Conservation (phyloP, 73 alveolate genomes). For the Paraurostyla sp. region DNA sequence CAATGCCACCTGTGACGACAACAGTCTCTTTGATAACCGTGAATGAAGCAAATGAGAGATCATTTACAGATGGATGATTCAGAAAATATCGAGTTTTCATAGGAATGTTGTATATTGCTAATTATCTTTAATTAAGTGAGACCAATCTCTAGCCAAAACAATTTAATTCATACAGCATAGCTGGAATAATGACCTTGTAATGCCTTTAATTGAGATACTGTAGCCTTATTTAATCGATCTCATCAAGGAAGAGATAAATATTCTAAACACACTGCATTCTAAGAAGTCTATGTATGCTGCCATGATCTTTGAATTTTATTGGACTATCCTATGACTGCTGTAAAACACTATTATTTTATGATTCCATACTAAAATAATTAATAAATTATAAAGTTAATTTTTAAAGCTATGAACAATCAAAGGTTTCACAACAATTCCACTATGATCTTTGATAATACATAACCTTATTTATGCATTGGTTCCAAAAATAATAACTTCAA, state of each 20-base stretch:
- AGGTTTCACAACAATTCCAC: background rate
- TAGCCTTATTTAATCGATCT: conserved; percentile 28
- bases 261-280: conserved; percentile 36
- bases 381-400: background rate
- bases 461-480: conserved; percentile 29
- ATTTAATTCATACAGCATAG: conserved; percentile 52
- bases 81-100: conserved; percentile 29
- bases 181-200: conserved; percentile 29
- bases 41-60: conserved; percentile 8
- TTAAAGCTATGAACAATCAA: background rate
- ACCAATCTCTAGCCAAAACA: conserved; percentile 50
- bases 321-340: background rate
- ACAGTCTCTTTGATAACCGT: conserved; percentile 11
- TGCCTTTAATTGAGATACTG: conserved; percentile 41
- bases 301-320: background rate
- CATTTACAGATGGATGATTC: conserved; percentile 44
- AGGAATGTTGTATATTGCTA: conserved; percentile 42
- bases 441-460: background rate
- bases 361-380: background rate
- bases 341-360: background rate
- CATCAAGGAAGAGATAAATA: conserved; percentile 49
- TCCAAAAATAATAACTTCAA: background rate
- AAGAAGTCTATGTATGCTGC: conserved; percentile 13
- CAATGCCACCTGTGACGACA: conserved; percentile 46
- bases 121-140: conserved; percentile 21